Base-by-base conservation (phyloP, 148 eudicot species). In the Arbutus unedo region DNA sequence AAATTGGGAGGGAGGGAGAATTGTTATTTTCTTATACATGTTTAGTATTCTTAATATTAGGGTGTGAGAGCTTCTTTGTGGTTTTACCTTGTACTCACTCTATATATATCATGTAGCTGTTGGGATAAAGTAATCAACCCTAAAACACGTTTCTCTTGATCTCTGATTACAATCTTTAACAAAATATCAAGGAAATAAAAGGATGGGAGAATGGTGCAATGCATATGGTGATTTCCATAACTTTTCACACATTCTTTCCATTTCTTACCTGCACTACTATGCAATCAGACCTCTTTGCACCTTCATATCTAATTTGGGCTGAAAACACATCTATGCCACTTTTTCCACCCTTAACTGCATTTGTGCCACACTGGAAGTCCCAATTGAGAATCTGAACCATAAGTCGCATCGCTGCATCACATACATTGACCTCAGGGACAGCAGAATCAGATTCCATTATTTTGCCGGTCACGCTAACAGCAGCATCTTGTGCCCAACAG, bases 371-470 rank as follows among this genome's bases (percentile, higher is more conserved):
- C 50, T 83, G 90, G 83, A 97, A 97, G 84, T 94, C 96, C 99
- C 98, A 97, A 80, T 85, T 93, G 85, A 94, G 86, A 78, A 97
- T 93, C 90, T 97, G 99, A 81, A 93, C 94, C 99, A 94, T 97
- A 47, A 94, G 87, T 84, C 93, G 95, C 84, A 97, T 59, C 18
- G 96, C 90, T 78, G 89, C 91, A 38, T 95, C 82, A 89, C 98
- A 97, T 82, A 93, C 96, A 85, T 87, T 93, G 76, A 78, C 98
- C 87, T 97, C 99, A 53, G 95, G 93, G 76, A 92, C 84, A 83
- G 91, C 93, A 23, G 93, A 89, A 84, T 84, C 81, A 74, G 96
- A 93, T 90, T 87, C 90, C 76, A 92, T 84, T 85, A 97, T 93
- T 89, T 77, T 91, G 85, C 85, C 85, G 44, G 98, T 89, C 73